Conservation (phyloP, 495 filamentous ascomycete genomes). For the Xylaria intraflava region DNA sequence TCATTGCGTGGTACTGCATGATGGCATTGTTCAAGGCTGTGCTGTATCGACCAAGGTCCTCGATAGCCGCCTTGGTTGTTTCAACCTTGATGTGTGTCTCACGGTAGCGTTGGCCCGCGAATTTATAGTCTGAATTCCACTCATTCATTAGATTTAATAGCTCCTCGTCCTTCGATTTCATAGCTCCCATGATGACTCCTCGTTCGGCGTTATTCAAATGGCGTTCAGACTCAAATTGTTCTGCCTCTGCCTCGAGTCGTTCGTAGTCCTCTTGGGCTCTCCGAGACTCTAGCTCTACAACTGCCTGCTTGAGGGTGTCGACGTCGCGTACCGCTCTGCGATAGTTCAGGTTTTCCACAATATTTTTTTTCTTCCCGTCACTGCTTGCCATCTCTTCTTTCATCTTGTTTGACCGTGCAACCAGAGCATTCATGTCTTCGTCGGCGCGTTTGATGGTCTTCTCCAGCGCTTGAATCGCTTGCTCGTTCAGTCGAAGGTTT, state of each 20-base stretch:
- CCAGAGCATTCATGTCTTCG: conserved; percentile 58
- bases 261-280: conserved; percentile 78
- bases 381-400: conserved; percentile 70
- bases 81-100: conserved; percentile 86
- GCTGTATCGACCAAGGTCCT: conserved; percentile 76
- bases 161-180: conserved; percentile 77
- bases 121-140: conserved; percentile 80
- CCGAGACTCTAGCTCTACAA: conserved; percentile 67
- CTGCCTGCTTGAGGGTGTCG: conserved; percentile 58
- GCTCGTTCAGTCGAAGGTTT: conserved; percentile 61
- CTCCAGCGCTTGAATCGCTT: conserved; percentile 61
- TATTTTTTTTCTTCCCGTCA: conserved; percentile 70
- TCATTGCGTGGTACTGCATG: conserved; percentile 89
- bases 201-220: conserved; percentile 48
- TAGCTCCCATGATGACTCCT: conserved; percentile 56
- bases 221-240: conserved; percentile 51
- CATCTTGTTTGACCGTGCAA: conserved; percentile 65
- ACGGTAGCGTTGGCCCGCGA: conserved; percentile 74
- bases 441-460: conserved; percentile 59
- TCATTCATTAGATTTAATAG: conserved; percentile 61
- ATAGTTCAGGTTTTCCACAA: conserved; percentile 79
- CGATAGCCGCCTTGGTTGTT: conserved; percentile 85
- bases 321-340: conserved; percentile 65
- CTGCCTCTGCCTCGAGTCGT: conserved; percentile 62
- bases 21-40: conserved; percentile 86